These are phyloP conservation scores for Globisporangium parvum DNA, from an alignment of 352 stramenopile species.

Conservation along the genomic window DNA sequence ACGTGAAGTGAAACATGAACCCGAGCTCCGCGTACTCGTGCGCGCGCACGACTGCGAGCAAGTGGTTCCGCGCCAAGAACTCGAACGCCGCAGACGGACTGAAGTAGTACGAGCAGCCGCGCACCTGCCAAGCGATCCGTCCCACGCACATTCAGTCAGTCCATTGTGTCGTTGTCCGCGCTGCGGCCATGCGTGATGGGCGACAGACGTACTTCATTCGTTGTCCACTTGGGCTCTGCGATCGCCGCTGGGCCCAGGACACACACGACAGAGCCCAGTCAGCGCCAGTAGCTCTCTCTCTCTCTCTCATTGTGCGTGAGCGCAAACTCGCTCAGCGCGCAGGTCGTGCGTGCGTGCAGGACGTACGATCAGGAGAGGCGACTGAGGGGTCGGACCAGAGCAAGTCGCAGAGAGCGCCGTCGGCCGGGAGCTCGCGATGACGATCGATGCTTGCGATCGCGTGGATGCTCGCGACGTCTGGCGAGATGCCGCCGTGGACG, in stretches of 20 bases:
- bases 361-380: slow-evolving; percentile 11
- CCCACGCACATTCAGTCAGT: too few relatives aligned
- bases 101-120: slow-evolving; percentile 87
- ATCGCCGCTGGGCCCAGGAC: neutral
- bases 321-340: neutral
- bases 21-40: slow-evolving; percentile 78
- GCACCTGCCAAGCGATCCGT: too few relatives aligned
- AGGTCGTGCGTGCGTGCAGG: neutral
- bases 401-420: slow-evolving; percentile 63
- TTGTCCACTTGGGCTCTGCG: slow-evolving; percentile 17
- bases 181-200: neutral
- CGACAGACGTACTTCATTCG: slow-evolving; percentile 21
- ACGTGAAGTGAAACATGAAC: slow-evolving; percentile 59
- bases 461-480: slow-evolving; percentile 34
- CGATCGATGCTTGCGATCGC: slow-evolving; percentile 59
- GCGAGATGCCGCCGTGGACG: slow-evolving; percentile 68
- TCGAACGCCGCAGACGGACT: slow-evolving; percentile 64
- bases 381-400: slow-evolving; percentile 63
- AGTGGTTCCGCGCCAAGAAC: slow-evolving; percentile 61
- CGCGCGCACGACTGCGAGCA: slow-evolving; percentile 71
- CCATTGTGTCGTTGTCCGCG: too few relatives aligned
- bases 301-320: too few relatives aligned
- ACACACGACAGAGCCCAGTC: neutral
- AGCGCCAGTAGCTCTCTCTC: neutral
- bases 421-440: slow-evolving; percentile 51